phyloP scores from a whole-genome alignment of 1,284 basidiomycete genomes.

The Leccinum fallax region DNA sequence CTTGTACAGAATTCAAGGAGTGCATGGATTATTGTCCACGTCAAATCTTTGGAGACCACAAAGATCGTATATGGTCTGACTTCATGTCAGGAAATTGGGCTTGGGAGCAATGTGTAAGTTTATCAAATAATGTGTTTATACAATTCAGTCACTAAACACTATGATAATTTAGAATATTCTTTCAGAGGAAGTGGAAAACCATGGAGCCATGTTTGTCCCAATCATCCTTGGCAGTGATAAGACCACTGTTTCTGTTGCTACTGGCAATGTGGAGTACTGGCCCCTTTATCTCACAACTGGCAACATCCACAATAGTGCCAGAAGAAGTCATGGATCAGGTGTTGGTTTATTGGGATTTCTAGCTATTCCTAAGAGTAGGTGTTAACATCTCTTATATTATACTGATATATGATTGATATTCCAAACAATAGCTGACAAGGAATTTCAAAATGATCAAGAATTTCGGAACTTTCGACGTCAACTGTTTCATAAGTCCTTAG shows the following conservation, averaged over 20 bases:
- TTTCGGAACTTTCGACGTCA: not conserved
- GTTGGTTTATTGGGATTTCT: not conserved
- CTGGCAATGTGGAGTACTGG: constrained; percentile 2
- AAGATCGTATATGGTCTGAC: not conserved
- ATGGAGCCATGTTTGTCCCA: not conserved
- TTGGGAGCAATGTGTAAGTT: not conserved
- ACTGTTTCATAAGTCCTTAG: not conserved
- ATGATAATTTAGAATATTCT: not conserved
- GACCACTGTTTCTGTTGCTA: constrained; percentile 5
- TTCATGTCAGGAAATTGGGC: not conserved
- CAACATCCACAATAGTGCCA: not conserved
- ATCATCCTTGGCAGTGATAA: constrained; percentile 12
- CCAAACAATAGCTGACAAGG: not conserved
- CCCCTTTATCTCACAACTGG: not conserved
- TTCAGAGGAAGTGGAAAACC: not conserved
- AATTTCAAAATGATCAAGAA: not conserved
- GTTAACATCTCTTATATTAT: not conserved
- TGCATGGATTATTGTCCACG: not conserved
- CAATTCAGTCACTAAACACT: not conserved
- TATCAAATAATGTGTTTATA: not conserved
- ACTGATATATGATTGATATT: not conserved
- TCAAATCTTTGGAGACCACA: not conserved
- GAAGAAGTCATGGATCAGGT: not conserved
- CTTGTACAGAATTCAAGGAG: not conserved
- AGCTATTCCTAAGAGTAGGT: not conserved